Evolutionary conservation across 2,329 filamentous ascomycete genomes (phyloP).

Genomic region (Huntiella abstrusa): DNA sequence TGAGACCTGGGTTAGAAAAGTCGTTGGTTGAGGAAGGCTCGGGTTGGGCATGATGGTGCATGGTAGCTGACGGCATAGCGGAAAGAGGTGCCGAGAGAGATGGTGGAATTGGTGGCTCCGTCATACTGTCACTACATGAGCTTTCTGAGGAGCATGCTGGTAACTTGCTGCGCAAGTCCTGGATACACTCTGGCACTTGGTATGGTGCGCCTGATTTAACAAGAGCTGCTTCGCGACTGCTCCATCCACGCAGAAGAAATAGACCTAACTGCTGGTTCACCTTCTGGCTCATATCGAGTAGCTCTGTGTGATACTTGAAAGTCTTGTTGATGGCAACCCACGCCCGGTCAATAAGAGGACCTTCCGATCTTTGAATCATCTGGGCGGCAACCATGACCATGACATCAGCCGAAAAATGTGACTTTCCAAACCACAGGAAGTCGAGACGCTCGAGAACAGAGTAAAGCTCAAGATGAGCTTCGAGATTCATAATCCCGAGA

Average conservation of each 20-base stretch:
- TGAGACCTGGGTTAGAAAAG: neutral
- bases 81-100: constrained; percentile 9
- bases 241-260: constrained; percentile 21
- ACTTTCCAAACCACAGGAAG: constrained; percentile 36
- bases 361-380: constrained; percentile 29
- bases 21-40: neutral
- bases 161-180: constrained; percentile 24
- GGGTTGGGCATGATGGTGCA: neutral
- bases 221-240: constrained; percentile 26
- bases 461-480: constrained; percentile 28
- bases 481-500: constrained; percentile 28
- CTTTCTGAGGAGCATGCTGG: constrained; percentile 19
- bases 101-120: constrained; percentile 7
- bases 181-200: constrained; percentile 27
- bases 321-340: constrained; percentile 29
- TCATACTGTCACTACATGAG: constrained; percentile 14
- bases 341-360: constrained; percentile 32
- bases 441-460: constrained; percentile 24
- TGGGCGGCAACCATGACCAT: constrained; percentile 36
- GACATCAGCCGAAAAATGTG: constrained; percentile 36
- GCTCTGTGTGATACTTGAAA: constrained; percentile 30
- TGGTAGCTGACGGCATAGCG: constrained; percentile 9
- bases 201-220: constrained; percentile 20
- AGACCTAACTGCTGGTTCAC: constrained; percentile 15
- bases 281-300: constrained; percentile 29